Percentiles rank a stretch among this genome's conserved stretches.
Conservation (phyloP, 331 rosid genomes). For the Rhamnella rubrinervis region DNA sequence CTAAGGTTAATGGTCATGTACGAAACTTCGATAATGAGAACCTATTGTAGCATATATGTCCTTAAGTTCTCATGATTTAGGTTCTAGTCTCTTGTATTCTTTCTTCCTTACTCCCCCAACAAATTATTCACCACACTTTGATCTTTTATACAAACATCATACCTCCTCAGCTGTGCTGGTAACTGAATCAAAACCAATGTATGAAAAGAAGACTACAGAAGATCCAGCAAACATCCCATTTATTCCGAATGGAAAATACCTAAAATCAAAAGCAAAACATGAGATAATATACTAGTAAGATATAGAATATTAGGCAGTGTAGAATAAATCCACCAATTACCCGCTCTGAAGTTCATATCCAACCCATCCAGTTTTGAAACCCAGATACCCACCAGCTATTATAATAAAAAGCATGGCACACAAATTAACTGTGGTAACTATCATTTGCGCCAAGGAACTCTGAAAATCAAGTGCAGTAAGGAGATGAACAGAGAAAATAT, state of each 20-base stretch:
- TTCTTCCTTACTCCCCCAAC: neutral
- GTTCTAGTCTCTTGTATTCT: no score
- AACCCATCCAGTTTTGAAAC: conserved; percentile 72
- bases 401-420: conserved; percentile 69
- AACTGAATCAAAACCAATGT: conserved; percentile 74
- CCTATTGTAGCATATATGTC: neutral
- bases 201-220: conserved; percentile 80
- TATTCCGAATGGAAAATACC: conserved; percentile 70
- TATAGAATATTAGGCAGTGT: neutral
- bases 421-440: conserved; percentile 56
- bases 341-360: conserved; percentile 73
- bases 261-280: conserved; percentile 20
- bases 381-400: conserved; percentile 64
- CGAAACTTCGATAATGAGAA: neutral
- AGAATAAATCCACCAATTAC: conserved; percentile 34
- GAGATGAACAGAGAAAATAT: neutral
- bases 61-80: no score
- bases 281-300: neutral
- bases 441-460: conserved; percentile 65
- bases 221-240: conserved; percentile 85
- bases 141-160: neutral
- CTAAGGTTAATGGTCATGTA: no score
- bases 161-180: conserved; percentile 92
- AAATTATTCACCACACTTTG: neutral
- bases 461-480: conserved; percentile 38